phyloP scores from a whole-genome alignment of 441 rosid species.

The Francoa sonchifolia region DNA sequence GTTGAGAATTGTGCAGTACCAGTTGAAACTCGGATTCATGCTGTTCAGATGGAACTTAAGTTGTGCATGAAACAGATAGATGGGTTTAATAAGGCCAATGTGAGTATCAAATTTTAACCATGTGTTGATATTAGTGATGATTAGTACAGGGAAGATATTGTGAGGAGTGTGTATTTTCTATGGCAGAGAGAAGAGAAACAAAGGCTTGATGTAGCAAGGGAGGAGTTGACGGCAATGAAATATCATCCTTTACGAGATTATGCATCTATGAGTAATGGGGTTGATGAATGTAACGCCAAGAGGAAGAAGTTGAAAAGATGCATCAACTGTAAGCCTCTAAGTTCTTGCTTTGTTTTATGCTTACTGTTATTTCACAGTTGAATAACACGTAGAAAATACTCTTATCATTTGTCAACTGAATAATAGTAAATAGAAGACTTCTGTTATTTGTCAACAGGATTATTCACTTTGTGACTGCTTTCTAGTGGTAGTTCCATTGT shows the following conservation, averaged over 20 bases:
- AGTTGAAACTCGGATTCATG: slow-evolving; percentile 37
- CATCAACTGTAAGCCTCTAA: slow-evolving; percentile 25
- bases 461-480: no score
- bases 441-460: no score
- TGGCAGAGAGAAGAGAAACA: slow-evolving; percentile 43
- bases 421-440: no score
- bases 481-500: no score
- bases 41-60: slow-evolving; percentile 68
- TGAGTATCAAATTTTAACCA: slow-evolving; percentile 22
- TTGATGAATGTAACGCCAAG: slow-evolving; percentile 13
- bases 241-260: slow-evolving; percentile 65
- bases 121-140: not conserved
- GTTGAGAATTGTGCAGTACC: slow-evolving; percentile 73
- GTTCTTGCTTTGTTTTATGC: slow-evolving; percentile 3
- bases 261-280: slow-evolving; percentile 13
- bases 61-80: slow-evolving; percentile 62
- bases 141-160: not conserved
- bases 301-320: slow-evolving; percentile 40
- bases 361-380: no score
- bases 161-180: slow-evolving; percentile 4
- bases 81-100: slow-evolving; percentile 39
- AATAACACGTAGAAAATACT: no score
- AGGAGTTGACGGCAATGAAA: slow-evolving; percentile 48
- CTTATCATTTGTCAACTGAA: no score
- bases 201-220: slow-evolving; percentile 33